Base-by-base conservation (phyloP, 2,329 filamentous ascomycete species). In the Pseudogymnoascus sp. region DNA sequence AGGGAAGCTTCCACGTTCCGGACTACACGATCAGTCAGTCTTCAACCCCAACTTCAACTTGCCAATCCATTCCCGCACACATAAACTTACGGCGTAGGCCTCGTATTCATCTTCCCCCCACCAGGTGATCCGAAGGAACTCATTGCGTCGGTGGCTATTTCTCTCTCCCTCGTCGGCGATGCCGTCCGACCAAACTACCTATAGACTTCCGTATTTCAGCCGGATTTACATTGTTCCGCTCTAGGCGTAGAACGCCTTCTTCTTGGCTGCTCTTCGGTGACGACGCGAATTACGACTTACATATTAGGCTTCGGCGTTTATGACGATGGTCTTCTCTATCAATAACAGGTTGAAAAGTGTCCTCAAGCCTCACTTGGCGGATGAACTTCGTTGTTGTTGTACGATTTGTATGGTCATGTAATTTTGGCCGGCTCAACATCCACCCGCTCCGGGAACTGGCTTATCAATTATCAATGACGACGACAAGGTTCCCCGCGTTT, bases 1-100 rank as follows among this genome's bases (percentile, higher is more conserved):
- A n/a, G 93, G 93, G 72, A 97, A 97, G 70, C 91, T 95, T 62
- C 93, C 93, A 70, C 92, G 87, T 74, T 97, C 90, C 4, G 93
- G 93, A 63, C 91, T 94, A 68, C 37, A 61, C 14, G 37, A 61
- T 19, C 31, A 45, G 23, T 38, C 55, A 19, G 41, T 21, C 31
- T 26, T 59, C 37, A 58, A 31, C 31, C 10, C 35, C 12, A n/a
- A 21, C 33, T 45, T 19, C 29, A 14, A 37, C 29, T 6, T 45
- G 8, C n/a, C 55, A 16, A 41, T 38, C 63, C 41, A 26, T 62
- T 21, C 10, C 5, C 16, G 29, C 29, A n/a, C 29, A 55, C 11
- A 41, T 4, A 19, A 37, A 80, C 86, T 74, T 77, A 89, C 84
- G 89, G 89, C 21, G 81, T 85, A 61, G 89, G 89, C 73, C 89